phyloP scores from a whole-genome alignment of 2,329 filamentous ascomycete genomes.

The Alternaria panax region DNA sequence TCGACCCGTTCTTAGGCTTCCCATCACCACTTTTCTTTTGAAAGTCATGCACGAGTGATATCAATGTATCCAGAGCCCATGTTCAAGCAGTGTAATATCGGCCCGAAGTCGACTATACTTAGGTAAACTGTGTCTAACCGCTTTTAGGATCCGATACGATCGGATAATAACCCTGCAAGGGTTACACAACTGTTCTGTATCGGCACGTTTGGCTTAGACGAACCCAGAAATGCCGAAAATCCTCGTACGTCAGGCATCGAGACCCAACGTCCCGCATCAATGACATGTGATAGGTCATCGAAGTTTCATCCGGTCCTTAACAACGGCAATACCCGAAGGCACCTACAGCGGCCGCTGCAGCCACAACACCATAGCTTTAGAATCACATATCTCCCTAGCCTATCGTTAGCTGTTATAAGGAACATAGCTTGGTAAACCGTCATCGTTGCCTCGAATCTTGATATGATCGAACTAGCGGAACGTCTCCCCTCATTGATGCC shows the following conservation, averaged over 20 bases:
- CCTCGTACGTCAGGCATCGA: not conserved
- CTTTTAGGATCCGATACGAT: not conserved
- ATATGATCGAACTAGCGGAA: not conserved
- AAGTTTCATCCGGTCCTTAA: not conserved
- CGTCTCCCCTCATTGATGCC: not conserved
- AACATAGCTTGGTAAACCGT: not conserved
- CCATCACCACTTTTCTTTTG: not conserved
- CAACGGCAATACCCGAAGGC: not conserved
- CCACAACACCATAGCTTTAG: not conserved
- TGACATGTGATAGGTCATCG: not conserved
- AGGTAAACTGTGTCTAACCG: not conserved
- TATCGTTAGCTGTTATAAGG: not conserved
- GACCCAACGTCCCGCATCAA: not conserved
- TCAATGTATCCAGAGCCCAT: not conserved
- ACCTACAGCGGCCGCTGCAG: not conserved
- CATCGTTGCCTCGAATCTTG: not conserved
- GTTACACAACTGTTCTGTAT: not conserved
- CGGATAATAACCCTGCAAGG: not conserved
- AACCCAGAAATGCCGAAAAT: constrained; percentile 1
- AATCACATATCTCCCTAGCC: not conserved
- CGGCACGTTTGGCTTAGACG: not conserved
- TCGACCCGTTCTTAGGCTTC: constrained; percentile 1
- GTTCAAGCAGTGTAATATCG: not conserved
- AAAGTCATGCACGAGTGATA: not conserved
- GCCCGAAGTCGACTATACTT: not conserved